Conservation (phyloP, 352 stramenopile genomes). For the Thraustotheca clavata region DNA sequence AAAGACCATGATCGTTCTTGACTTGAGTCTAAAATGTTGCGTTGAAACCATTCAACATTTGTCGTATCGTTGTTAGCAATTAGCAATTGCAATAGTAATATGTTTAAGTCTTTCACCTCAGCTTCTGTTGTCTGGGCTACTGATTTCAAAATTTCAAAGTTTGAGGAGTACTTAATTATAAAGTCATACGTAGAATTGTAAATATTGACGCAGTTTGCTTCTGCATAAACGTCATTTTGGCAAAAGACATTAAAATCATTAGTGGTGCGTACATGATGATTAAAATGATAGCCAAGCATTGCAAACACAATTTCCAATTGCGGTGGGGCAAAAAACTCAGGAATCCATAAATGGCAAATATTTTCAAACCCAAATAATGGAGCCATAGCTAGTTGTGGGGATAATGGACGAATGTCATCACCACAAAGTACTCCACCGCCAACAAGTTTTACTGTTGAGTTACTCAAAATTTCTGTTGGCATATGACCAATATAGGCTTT, state of each 20-base stretch:
- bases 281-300: background rate
- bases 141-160: background rate
- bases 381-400: background rate
- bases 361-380: background rate
- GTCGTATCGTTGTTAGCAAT: background rate
- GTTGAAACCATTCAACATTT: background rate
- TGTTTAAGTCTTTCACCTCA: background rate
- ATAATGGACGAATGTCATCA: background rate
- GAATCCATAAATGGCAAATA: background rate
- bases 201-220: background rate
- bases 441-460: background rate
- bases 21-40: background rate
- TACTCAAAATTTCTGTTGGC: background rate
- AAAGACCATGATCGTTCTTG: background rate
- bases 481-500: background rate
- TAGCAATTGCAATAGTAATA: background rate
- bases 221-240: background rate
- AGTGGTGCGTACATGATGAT: background rate
- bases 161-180: background rate
- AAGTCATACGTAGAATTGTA: background rate
- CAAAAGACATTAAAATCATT: background rate
- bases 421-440: constrained; percentile 6
- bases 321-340: background rate
- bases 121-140: background rate
- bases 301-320: background rate